Base-by-base conservation (phyloP, 257 asterid genomes). In the Fraxinus anomala region DNA sequence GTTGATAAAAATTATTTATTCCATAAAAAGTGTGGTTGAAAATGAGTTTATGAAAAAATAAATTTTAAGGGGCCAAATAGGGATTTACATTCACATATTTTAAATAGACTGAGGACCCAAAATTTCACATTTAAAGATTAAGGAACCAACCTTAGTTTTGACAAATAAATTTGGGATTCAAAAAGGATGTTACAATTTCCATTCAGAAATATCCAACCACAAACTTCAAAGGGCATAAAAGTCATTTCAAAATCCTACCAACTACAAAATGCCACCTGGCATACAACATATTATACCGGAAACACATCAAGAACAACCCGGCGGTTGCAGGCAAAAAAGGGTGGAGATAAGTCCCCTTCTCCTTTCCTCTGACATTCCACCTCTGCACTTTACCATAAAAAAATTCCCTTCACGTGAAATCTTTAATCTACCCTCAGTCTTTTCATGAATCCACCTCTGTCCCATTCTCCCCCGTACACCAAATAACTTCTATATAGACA, bases 361-460 rank as follows among this genome's bases (percentile, higher is more conserved):
- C 75, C 83, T 74, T 83, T 81, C 85, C 68, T 73, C 88, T 81
- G 96, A 90, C 97, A 89, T 89, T 90, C 93, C 86, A 89, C 96
- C 94, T 85, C 94, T 82, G 90, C 89, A 73, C 83, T 78, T 69
- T 63, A 33, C 73, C 19, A 7, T 26, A n/a, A 61, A 71, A 19
- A 26, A 19, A 26, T 11, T 3, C 33, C 5, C 26, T 19, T 1
- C 5, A 1, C 1, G 4, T 0, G 33, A 0, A 59, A 65, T 73
- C 81, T 80, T 86, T 30, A 70, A 39, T 14, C 2, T 77, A 13
- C 85, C 88, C 87, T 75, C 76, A 14, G 3, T 33, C 16, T 71
- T 80, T 21, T 70, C 1, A 7, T 67, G 13, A 73, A 68, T 36
- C 66, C 72, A 61, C 78, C 69, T 26, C n/a, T 76, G 77, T 73